Conservation (phyloP, 371 early-diverging fungal genomes). For the Mortierella sp. region DNA sequence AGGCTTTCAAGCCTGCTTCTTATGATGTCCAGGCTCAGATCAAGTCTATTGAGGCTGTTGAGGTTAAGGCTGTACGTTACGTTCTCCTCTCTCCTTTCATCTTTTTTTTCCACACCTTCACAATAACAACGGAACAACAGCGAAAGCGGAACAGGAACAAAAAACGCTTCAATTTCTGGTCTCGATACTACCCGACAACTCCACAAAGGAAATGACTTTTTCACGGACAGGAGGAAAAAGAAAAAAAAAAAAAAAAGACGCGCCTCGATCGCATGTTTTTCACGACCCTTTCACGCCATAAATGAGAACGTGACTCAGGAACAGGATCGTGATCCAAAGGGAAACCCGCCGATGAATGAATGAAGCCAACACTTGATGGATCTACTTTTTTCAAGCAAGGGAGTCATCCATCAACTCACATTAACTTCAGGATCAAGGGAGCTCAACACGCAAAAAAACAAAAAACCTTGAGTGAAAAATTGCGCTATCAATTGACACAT, state of each 20-base stretch:
- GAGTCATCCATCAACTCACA: neutral
- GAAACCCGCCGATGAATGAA: neutral
- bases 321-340: neutral
- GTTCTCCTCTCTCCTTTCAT: neutral
- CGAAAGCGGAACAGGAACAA: neutral
- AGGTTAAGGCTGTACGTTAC: conserved; percentile 88
- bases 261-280: neutral
- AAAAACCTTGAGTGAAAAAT: neutral
- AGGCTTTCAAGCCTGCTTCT: conserved; percentile 85
- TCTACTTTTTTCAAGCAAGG: neutral
- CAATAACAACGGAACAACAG: neutral
- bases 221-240: neutral
- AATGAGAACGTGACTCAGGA: neutral
- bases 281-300: neutral
- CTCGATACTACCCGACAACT: neutral
- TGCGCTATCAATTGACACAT: neutral
- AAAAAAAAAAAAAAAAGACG: neutral
- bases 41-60: conserved; percentile 89
- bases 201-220: neutral
- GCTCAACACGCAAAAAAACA: neutral
- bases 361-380: neutral
- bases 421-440: conserved; percentile 4
- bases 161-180: neutral
- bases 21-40: conserved; percentile 91
- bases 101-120: neutral